phyloP scores from a whole-genome alignment of 2,329 filamentous ascomycete genomes.

The Aspergillus ochraceus region DNA sequence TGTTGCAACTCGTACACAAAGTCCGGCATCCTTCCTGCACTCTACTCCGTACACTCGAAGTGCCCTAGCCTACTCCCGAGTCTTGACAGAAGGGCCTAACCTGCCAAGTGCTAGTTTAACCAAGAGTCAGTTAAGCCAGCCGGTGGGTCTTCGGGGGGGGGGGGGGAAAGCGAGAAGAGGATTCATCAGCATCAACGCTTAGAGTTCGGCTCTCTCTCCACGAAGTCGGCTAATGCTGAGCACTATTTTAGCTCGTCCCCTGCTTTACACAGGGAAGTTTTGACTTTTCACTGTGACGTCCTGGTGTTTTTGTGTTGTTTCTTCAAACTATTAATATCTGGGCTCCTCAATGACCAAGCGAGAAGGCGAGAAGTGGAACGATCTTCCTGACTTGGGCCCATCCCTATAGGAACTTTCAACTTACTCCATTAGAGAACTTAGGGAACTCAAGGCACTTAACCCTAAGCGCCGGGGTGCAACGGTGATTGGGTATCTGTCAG shows the following conservation, averaged over 20 bases:
- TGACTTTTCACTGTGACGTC: background rate
- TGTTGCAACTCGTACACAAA: too few relatives aligned
- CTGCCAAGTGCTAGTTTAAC: background rate
- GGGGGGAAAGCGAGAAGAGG: background rate
- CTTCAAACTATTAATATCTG: background rate
- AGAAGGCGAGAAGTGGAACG: background rate
- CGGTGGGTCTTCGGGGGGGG: background rate
- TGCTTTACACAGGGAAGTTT: background rate
- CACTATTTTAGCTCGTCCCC: background rate
- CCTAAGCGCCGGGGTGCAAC: background rate
- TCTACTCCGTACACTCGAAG: too few relatives aligned
- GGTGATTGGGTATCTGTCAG: background rate
- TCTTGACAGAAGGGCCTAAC: background rate
- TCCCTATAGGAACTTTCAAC: background rate
- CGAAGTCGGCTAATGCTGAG: background rate
- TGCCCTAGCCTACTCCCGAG: too few relatives aligned
- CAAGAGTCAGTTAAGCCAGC: background rate
- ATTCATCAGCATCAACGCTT: background rate
- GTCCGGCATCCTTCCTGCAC: too few relatives aligned
- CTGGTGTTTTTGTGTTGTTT: background rate
- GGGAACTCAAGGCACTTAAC: background rate
- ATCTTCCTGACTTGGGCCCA: background rate
- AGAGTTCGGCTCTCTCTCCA: conserved; percentile 3
- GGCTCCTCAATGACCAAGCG: background rate
- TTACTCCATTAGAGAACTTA: too few relatives aligned